Conservation (phyloP, 495 filamentous ascomycete genomes). For the Beverwykella pulmonaria region DNA sequence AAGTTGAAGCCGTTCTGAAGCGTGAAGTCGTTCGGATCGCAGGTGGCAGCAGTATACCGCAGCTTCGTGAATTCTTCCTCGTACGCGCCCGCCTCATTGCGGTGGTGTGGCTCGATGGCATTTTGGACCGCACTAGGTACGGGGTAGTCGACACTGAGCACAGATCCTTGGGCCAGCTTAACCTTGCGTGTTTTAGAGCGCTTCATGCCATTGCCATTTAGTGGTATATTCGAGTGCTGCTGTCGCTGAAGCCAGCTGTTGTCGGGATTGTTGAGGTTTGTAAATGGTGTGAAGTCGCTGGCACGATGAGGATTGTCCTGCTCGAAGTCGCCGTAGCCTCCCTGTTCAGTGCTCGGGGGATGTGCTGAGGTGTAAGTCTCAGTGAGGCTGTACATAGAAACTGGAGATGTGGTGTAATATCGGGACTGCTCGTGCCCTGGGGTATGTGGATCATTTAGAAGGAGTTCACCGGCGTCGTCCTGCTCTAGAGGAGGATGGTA, state of each 20-base stretch:
- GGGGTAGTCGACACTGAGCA: slow-evolving; percentile 96
- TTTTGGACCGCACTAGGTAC: slow-evolving; percentile 98
- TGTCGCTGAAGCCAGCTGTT: slow-evolving; percentile 83
- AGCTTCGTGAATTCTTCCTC: slow-evolving; percentile 99
- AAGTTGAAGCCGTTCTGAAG: slow-evolving; percentile 99
- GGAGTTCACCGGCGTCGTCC: no score
- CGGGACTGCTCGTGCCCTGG: no score
- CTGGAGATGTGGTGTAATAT: no score
- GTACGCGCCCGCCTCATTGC: slow-evolving; percentile 84
- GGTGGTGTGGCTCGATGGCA: slow-evolving; percentile 89
- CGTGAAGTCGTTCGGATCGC: slow-evolving; percentile 98
- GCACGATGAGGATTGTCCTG: no score
- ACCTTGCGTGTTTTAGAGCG: slow-evolving; percentile 94
- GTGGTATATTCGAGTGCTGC: slow-evolving; percentile 55
- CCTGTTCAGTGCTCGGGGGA: slow-evolving; percentile 56
- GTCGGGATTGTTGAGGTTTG: no score
- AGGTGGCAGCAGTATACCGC: slow-evolving; percentile 98
- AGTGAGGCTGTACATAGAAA: slow-evolving; percentile 78
- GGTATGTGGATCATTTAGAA: no score
- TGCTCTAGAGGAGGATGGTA: no score
- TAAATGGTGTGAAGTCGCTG: no score
- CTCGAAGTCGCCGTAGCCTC: no score
- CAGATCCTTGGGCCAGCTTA: slow-evolving; percentile 93
- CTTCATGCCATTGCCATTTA: slow-evolving; percentile 64
- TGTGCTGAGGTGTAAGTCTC: slow-evolving; percentile 78